Evolutionary conservation across 345 rosid species (phyloP), one percentile per base, ranked within the genome.

Genomic region (Euphorbia peplus): DNA sequence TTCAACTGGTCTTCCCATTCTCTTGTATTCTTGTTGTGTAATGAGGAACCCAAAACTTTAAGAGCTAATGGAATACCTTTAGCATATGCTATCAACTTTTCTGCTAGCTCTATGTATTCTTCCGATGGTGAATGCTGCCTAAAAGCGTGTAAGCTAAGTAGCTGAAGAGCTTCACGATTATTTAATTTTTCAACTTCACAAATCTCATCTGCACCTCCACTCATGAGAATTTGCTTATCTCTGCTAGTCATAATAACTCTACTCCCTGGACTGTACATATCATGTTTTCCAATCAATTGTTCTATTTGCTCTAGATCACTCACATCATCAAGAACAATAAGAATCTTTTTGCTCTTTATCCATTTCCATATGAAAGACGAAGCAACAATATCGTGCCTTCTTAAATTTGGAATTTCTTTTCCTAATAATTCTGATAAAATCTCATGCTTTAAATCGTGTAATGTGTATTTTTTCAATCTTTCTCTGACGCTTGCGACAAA

Each of bases 21-120:
- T 61, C 12, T 3, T 0, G 13, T 12, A 21, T 5, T n/a, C 28
- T 39, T 61, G 6, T 5, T 9, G 42, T 21, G 15, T 21, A 61
- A 5, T 2, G 5, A 37, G 29, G 50, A 61, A 12, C 65, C 65
- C 9, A 61, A 12, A 35, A 61, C 50, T 21, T 21, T 47, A 4
- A 64, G 42, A 50, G 44, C 57, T 50, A 64, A 48, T 29, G 68
- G 68, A 50, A 28, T 13, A 9, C 68, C 68, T 18, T 48, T 32
- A n/a, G 57, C 5, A 5, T 47, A 50, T 7, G 1, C 12, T 14
- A 63, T n/a, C 10, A 29, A 42, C 42, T 9, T 48, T 2, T 8
- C 12, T 18, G 41, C 15, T 37, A 47, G 0, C 0, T 3, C 1
- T 15, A 7, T 10, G 9, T 16, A 16, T 16, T 16, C 68, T 26